phyloP scores from a whole-genome alignment of 306 rosid genomes.

The Medicago lupulina region DNA sequence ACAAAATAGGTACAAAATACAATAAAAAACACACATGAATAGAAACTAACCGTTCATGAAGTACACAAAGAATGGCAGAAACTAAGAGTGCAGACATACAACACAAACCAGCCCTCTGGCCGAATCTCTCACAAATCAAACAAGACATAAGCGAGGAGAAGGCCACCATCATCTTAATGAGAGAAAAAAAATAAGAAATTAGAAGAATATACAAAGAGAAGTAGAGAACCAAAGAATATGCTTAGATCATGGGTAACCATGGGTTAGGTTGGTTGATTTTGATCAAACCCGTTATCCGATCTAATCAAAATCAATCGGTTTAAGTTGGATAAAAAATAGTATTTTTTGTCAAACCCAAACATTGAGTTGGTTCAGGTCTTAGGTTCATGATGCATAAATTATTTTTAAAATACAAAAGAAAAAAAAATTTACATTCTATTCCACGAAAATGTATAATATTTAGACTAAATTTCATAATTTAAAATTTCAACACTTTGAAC shows the following conservation, averaged over 20 bases:
- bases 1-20: neutral
- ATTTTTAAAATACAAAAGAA: no score
- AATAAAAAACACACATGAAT: neutral
- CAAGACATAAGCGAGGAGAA: constrained; percentile 64
- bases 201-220: neutral
- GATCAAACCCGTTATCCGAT: neutral
- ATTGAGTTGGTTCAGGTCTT: neutral
- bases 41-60: constrained; percentile 57
- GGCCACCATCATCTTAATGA: constrained; percentile 62
- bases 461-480: neutral
- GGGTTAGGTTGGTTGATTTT: neutral
- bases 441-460: neutral
- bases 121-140: constrained; percentile 61
- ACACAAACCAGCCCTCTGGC: constrained; percentile 54
- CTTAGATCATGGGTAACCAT: no score
- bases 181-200: neutral
- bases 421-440: neutral
- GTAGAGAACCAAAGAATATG: neutral
- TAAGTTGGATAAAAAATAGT: neutral
- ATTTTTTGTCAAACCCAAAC: neutral
- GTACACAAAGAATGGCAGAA: constrained; percentile 51
- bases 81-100: constrained; percentile 52
- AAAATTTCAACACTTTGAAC: neutral
- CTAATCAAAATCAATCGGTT: neutral
- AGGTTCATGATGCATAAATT: neutral